A percentile compares a stretch with the other conserved stretches of the same genome.
phyloP scores from a whole-genome alignment of 768 basidiomycete genomes.

The Lentinula aciculospora region DNA sequence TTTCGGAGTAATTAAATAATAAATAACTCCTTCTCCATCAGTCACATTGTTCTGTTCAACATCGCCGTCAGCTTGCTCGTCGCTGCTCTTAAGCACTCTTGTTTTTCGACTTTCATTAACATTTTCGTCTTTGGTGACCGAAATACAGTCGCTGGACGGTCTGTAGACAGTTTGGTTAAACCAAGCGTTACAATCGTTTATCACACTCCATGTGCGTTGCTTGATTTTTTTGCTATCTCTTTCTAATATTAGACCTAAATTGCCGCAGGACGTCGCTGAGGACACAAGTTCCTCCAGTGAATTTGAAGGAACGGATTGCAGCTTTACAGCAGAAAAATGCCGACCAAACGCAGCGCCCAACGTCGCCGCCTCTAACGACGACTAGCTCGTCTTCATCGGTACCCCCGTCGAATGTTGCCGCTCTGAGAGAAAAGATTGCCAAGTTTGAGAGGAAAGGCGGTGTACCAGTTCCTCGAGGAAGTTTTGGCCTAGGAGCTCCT shows the following conservation, averaged over 20 bases:
- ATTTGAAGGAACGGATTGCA: slow-evolving; percentile 80
- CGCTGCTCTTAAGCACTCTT: too few relatives aligned
- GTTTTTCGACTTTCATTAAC: slow-evolving; percentile 8
- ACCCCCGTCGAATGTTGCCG: slow-evolving; percentile 11
- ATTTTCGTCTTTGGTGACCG: background rate
- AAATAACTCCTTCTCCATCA: background rate
- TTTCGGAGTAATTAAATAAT: background rate
- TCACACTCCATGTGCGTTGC: background rate
- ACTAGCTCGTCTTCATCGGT: background rate
- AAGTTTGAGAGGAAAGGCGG: slow-evolving; percentile 77
- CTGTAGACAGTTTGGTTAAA: slow-evolving; percentile 4
- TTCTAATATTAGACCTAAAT: background rate
- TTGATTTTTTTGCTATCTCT: background rate
- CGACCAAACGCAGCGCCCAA: slow-evolving; percentile 8
- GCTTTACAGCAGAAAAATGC: slow-evolving; percentile 63
- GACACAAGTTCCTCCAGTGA: slow-evolving; percentile 32
- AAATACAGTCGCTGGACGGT: slow-evolving; percentile 9
- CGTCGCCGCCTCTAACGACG: slow-evolving; percentile 9
- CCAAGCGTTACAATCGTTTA: slow-evolving; percentile 1
- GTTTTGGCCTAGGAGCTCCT: slow-evolving; percentile 65
- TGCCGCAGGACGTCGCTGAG: slow-evolving; percentile 23
- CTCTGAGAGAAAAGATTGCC: slow-evolving; percentile 66
- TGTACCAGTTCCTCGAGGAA: slow-evolving; percentile 67
- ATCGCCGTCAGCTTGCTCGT: background rate
- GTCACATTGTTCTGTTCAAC: background rate